phyloP scores from a whole-genome alignment of 352 stramenopile genomes.

The Globisporangium iwayamae region DNA sequence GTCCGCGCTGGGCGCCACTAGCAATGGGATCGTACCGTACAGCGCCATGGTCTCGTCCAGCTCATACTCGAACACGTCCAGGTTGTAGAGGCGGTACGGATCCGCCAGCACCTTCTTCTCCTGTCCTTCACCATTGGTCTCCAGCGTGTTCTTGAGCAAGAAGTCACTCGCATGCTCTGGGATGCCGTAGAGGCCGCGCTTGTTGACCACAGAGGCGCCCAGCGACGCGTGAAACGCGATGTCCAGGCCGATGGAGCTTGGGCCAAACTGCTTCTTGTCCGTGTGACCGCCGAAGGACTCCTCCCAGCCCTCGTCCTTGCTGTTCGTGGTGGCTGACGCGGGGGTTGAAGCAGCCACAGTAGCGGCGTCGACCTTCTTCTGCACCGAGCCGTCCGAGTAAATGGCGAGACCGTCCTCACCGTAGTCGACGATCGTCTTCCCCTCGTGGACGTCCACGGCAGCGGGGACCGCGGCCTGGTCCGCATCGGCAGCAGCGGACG shows the following conservation, averaged over 20 bases:
- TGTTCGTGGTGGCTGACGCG: constrained; percentile 16
- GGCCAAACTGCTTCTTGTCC: constrained; percentile 79
- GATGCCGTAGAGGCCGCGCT: constrained; percentile 93
- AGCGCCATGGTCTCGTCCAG: constrained; percentile 98
- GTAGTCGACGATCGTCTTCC: constrained; percentile 95
- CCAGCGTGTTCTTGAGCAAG: constrained; percentile 90
- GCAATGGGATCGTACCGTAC: constrained; percentile 89
- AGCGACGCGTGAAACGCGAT: constrained; percentile 87
- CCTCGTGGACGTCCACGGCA: constrained; percentile 71
- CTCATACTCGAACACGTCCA: constrained; percentile 99
- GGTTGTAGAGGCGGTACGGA: constrained; percentile 98
- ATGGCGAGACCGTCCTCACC: constrained; percentile 97
- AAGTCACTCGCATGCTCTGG: constrained; percentile 96
- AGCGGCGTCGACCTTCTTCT: constrained; percentile 27
- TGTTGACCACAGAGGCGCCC: constrained; percentile 22
- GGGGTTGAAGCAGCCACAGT: constrained; percentile 20
- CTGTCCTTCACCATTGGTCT: constrained; percentile 12
- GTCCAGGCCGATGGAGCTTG: constrained; percentile 95
- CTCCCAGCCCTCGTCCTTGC: constrained; percentile 87
- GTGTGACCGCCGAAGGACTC: constrained; percentile 95
- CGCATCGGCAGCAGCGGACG: constrained; percentile 22
- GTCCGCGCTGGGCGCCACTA: constrained; percentile 58
- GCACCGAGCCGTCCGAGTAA: constrained; percentile 92
- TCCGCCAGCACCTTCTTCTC: constrained; percentile 64
- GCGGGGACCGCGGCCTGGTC: constrained; percentile 21